phyloP scores from a whole-genome alignment of 2,329 filamentous ascomycete species.

The Talaromyces rugulosus region DNA sequence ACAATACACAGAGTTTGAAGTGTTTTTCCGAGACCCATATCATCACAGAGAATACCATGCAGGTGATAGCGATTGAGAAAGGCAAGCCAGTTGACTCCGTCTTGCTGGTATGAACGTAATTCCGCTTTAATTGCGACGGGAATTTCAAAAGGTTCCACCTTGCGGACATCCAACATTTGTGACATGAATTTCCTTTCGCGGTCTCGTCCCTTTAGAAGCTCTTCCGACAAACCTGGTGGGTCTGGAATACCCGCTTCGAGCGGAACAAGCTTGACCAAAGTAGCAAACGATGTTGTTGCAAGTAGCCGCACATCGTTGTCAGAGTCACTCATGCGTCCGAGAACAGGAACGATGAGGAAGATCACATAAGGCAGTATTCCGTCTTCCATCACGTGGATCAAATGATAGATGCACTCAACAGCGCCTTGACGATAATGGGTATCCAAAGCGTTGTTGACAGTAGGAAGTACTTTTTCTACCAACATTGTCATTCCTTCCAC shows the following conservation, averaged over 20 bases:
- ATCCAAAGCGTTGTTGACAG: conserved; percentile 86
- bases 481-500: conserved; percentile 94
- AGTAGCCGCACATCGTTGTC: conserved; percentile 93
- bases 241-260: conserved; percentile 96
- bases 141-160: conserved; percentile 89
- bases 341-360: conserved; percentile 94
- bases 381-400: conserved; percentile 98
- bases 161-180: conserved; percentile 93
- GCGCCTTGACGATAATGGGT: conserved; percentile 86
- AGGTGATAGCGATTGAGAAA: conserved; percentile 98
- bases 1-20: conserved; percentile 97
- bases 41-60: conserved; percentile 96
- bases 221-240: conserved; percentile 83
- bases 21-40: conserved; percentile 98
- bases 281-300: conserved; percentile 94
- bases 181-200: conserved; percentile 94
- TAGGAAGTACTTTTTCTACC: conserved; percentile 86
- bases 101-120: conserved; percentile 93
- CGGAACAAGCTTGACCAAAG: conserved; percentile 92
- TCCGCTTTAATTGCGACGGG: conserved; percentile 97
- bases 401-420: conserved; percentile 91
- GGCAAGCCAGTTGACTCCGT: conserved; percentile 97
- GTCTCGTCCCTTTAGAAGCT: conserved; percentile 84
- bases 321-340: conserved; percentile 97
- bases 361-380: conserved; percentile 95